Evolutionary conservation across 805 yeast species (phyloP), one percentile per base, ranked within the genome.

Genomic region (Nakazawaea populi): DNA sequence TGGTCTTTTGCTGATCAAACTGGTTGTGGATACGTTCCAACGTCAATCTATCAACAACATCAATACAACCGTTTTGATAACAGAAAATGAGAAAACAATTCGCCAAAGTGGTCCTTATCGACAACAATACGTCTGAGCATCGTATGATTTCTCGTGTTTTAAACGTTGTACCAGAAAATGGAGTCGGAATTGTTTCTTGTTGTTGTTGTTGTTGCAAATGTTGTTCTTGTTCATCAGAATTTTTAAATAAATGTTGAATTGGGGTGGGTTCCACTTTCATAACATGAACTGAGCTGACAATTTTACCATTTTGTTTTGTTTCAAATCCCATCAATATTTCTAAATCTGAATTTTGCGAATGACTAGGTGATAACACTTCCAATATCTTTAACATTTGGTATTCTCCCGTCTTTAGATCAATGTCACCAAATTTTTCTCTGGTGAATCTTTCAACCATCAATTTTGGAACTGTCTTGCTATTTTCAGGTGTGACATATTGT

Each of bases 401-500:
- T 4, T 61, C 60, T n/a, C 52, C 52, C 4, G 49, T 50, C 10
- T 55, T 48, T 10, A 65, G 58, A 47, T 52, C 61, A 59, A 69
- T 58, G 11, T 68, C 71, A 51, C 52, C 37, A 42, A 60, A 57
- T 44, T 56, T 56, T 36, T 67, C 60, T 12, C 55, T 54, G 10
- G 64, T 52, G 5, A 71, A 43, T 51, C 69, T 70, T n/a, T 54
- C 64, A 5, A 75, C 55, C 0, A 55, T 54, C 35, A 82, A 47
- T 4, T 52, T 60, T 1, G 85, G 85, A 6, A 64, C 59, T 11
- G 54, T 67, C 55, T 70, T 76, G 36, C 63, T 63, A 18, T 70
- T 74, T 32, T 68, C 71, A 1, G 83, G 82, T 0, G 82, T 78
- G 53, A 72, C 73, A 56, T 67, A 78, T 53, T 73, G 74, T 7